Evolutionary conservation across 108 stramenopile species (phyloP), one percentile per base, ranked within the genome.

Genomic region (Cyclostephanos tholiformis): DNA sequence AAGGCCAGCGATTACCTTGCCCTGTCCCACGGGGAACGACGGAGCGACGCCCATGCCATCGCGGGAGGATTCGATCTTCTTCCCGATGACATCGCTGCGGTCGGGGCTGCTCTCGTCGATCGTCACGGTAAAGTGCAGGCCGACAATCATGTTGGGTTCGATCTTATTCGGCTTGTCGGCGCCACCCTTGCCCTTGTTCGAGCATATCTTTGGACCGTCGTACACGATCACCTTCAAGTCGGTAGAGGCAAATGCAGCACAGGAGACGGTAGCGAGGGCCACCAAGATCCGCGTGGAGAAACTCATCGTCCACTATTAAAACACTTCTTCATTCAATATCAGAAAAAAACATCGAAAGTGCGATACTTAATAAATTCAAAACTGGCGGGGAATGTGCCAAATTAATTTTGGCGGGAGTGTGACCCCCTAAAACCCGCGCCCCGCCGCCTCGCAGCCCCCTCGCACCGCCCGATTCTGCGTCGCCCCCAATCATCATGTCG

Each of bases 91-190:
- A 6, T 57, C 26, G 26, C 59, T 22, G 6, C 58, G 25, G 9
- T 27, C 68, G 29, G 4, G 22, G 58, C 67, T 69, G 38, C 10
- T 50, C 7, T 35, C 27, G n/a, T 75, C 75, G 67, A 75, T 52
- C 19, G 67, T 69, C 10, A 43, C 74, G 30, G 78, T 75, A 41
- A 75, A 79, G 67, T 79, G 78, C 26, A 79, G 32, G 10, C 68
- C 74, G 17, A 69, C 78, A 2, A 60, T 35, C 11, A 9, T 51
- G 17, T 43, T 53, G 36, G 41, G 19, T 30, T 70, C 32, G 29
- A 79, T 36, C 39, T 75, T 75, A 14, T 13, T 69, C 20, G 62
- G 69, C 4, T 71, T 63, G 36, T 71, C 23, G 23, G 41, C 57
- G 8, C 63, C 63, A 1, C 32, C 64, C 14, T 57, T 43, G 36